Conservation (phyloP, 116 monocot genomes). For the Posidonia oceanica region DNA sequence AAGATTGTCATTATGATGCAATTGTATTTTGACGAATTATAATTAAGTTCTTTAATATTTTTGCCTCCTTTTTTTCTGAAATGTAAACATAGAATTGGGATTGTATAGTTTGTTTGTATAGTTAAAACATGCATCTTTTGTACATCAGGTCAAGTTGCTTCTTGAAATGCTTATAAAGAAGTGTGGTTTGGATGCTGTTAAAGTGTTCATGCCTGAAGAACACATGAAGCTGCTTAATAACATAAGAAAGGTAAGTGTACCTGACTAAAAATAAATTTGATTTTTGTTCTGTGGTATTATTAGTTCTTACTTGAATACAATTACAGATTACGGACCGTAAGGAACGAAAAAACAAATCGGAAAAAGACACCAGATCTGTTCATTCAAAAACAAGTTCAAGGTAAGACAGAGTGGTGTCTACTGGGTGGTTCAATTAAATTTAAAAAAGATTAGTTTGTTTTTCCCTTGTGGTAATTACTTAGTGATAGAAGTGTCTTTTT, state of each 20-base stretch:
- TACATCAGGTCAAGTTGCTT: constrained; percentile 63
- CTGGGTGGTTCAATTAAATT: no score
- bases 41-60: no score
- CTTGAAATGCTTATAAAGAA: constrained; percentile 90
- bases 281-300: constrained; percentile 1
- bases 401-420: constrained; percentile 17
- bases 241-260: constrained; percentile 65
- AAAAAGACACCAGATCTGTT: constrained; percentile 41
- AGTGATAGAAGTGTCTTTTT: no score
- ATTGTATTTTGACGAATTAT: no score
- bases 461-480: no score
- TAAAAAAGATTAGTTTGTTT: no score
- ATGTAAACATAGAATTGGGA: no score
- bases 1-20: no score
- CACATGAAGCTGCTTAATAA: constrained; percentile 91
- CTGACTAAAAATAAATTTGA: not conserved
- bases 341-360: constrained; percentile 62
- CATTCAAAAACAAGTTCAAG: constrained; percentile 70
- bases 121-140: not conserved
- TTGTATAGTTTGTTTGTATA: not conserved
- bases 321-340: constrained; percentile 63
- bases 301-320: not conserved
- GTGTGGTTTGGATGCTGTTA: constrained; percentile 96
- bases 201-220: constrained; percentile 88
- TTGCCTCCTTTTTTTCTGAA: no score